Percentiles rank a stretch among this genome's conserved stretches.
Evolutionary conservation across 2,329 filamentous ascomycete species (phyloP).

Genomic region (Helotiales sp.): DNA sequence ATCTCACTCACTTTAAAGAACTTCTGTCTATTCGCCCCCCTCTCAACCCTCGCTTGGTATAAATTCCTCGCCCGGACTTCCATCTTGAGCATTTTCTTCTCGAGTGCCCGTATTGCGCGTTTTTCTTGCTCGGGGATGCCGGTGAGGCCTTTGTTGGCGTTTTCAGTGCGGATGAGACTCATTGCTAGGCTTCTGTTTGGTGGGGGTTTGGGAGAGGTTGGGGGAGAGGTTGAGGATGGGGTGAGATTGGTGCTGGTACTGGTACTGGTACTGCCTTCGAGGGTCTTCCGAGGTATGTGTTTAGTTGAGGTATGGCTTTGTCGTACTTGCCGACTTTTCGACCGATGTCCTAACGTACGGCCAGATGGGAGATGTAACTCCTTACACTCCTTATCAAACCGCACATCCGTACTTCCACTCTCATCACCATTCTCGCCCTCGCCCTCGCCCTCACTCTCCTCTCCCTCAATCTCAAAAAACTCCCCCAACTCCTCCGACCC

Average conservation of each 20-base stretch:
- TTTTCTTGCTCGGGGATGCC: neutral
- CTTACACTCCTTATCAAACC: neutral
- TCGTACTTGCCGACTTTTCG: neutral
- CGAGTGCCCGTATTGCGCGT: neutral
- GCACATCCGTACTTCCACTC: neutral
- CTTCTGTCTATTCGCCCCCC: constrained; percentile 6
- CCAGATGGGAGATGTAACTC: constrained; percentile 6
- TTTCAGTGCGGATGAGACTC: neutral
- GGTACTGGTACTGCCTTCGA: neutral
- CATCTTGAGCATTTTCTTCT: constrained; percentile 10
- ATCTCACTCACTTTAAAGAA: constrained; percentile 6
- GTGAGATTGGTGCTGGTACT: no score
- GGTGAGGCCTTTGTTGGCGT: neutral
- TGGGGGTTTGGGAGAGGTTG: no score
- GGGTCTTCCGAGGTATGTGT: neutral
- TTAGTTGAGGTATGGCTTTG: neutral
- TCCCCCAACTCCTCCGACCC: neutral
- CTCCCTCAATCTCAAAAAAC: neutral
- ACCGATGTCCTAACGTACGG: neutral
- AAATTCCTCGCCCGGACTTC: constrained; percentile 11
- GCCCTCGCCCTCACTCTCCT: neutral
- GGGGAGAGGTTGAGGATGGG: no score
- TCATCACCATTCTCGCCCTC: neutral
- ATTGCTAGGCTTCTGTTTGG: neutral
- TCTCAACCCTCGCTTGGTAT: constrained; percentile 1